Evolutionary conservation across 805 yeast species (phyloP), one percentile per base, ranked within the genome.

Genomic region (Soucietia sequanensis): DNA sequence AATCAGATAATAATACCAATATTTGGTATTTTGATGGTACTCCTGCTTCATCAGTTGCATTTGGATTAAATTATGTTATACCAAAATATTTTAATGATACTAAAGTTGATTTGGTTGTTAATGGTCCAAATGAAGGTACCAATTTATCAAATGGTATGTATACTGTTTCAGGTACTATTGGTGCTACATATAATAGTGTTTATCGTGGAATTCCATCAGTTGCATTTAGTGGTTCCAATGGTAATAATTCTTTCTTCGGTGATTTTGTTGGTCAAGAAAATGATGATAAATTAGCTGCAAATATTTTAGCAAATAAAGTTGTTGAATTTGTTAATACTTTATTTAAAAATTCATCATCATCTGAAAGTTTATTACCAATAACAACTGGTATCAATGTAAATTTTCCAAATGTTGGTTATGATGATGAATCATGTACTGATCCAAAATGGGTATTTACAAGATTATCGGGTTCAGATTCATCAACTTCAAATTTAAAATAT

Each of bases 1-100:
- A 71, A 42, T 55, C 14, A 13, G 25, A 41, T 29, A 26, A 23
- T 18, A 32, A 16, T 20, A 34, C 29, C 29, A 62, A 70, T 40
- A 54, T 69, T 42, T 75, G 80, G 79, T 75, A 75, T 53, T 72
- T 75, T 60, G 71, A 73, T 44, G 79, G 76, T 41, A 70, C 79
- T 12, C 80, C 80, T 39, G 75, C 78, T 29, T 64, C 76, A 10
- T 70, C 70, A 50, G 75, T 73, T 28, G 65, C 74, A 4, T 66
- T 72, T 44, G 78, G 66, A 17, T 54, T 73, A 35, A 69, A 69
- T 33, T 72, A 71, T 50, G 61, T 73, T 28, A 46, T 70, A 30
- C 80, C 80, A 41, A 60, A 49, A 31, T 59, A 56, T 53, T 72
- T 70, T 47, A 52, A 65, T 38, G 68, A 71, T 52, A 44, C 57